These are phyloP conservation scores for Candolleomyces aberdarensis DNA, from an alignment of 768 basidiomycete genomes.

Conservation along the genomic window DNA sequence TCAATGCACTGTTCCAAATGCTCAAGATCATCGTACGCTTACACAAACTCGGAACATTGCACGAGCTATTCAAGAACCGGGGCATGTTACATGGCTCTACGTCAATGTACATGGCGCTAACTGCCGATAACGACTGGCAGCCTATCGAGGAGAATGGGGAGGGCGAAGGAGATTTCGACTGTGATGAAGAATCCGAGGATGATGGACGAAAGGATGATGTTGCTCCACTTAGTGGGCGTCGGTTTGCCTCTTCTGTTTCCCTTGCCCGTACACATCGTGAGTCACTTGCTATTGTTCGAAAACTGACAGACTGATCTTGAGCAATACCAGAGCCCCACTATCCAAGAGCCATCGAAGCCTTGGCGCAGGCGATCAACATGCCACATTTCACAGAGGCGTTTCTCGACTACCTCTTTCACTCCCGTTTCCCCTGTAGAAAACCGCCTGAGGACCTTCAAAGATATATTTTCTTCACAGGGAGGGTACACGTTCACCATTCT, in stretches of 20 bases:
- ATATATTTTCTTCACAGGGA: conserved; percentile 14
- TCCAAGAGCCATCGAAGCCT: too few relatives aligned
- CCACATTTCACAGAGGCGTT: conserved; percentile 5
- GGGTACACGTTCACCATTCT: conserved; percentile 22
- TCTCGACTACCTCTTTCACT: conserved; percentile 13
- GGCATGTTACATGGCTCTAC: neutral
- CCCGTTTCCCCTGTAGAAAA: conserved; percentile 5
- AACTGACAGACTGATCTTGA: too few relatives aligned
- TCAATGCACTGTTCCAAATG: conserved; percentile 33
- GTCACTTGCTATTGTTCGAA: too few relatives aligned
- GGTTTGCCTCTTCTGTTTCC: neutral
- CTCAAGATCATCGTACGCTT: conserved; percentile 26
- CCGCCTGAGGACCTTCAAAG: conserved; percentile 4
- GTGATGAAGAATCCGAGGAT: neutral
- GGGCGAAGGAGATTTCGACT: neutral
- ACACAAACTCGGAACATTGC: conserved; percentile 24
- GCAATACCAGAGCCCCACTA: too few relatives aligned
- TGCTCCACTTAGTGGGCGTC: neutral
- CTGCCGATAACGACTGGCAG: neutral
- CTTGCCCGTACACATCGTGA: neutral
- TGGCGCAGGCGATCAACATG: too few relatives aligned
- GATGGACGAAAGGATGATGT: neutral
- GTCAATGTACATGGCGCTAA: neutral
- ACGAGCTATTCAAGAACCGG: neutral
- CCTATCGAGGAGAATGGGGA: neutral